phyloP scores from a whole-genome alignment of 2,329 filamentous ascomycete species.

The Aureobasidium zeae region DNA sequence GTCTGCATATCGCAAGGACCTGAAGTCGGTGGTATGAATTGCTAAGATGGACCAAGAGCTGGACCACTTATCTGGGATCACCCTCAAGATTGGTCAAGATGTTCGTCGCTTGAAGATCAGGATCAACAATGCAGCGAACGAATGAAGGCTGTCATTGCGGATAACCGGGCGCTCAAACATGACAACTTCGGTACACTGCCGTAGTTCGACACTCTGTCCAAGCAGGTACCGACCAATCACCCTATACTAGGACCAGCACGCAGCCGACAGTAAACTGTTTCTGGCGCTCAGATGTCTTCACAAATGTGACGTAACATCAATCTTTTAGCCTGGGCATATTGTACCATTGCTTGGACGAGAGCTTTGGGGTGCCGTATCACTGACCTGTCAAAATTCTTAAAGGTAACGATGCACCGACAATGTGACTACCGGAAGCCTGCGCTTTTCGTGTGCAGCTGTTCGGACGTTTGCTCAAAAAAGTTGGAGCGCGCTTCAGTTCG shows the following conservation, averaged over 20 bases:
- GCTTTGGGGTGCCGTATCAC: neutral
- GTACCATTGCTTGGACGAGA: neutral
- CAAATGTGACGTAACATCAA: conserved; percentile 5
- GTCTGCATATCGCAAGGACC: neutral
- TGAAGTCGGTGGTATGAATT: too few relatives aligned
- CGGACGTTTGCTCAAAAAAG: neutral
- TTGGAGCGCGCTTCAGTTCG: conserved; percentile 1
- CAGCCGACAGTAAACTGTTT: neutral
- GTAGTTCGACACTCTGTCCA: conserved; percentile 6
- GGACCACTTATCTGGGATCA: neutral
- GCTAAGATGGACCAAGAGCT: too few relatives aligned
- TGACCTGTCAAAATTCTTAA: conserved; percentile 6
- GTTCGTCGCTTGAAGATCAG: conserved; percentile 9
- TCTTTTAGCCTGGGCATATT: too few relatives aligned
- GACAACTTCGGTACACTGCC: conserved; percentile 13
- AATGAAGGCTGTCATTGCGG: conserved; percentile 12
- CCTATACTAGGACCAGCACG: conserved; percentile 1
- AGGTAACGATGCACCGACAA: neutral
- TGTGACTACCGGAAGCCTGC: conserved; percentile 7
- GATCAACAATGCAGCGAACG: conserved; percentile 12
- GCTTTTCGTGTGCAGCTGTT: conserved; percentile 5
- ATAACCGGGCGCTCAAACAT: conserved; percentile 13
- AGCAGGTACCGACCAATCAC: conserved; percentile 13
- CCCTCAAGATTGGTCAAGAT: neutral
- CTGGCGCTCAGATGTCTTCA: neutral